Evolutionary conservation across 2,329 filamentous ascomycete genomes (phyloP).

Genomic region (Fusarium sublunatum): DNA sequence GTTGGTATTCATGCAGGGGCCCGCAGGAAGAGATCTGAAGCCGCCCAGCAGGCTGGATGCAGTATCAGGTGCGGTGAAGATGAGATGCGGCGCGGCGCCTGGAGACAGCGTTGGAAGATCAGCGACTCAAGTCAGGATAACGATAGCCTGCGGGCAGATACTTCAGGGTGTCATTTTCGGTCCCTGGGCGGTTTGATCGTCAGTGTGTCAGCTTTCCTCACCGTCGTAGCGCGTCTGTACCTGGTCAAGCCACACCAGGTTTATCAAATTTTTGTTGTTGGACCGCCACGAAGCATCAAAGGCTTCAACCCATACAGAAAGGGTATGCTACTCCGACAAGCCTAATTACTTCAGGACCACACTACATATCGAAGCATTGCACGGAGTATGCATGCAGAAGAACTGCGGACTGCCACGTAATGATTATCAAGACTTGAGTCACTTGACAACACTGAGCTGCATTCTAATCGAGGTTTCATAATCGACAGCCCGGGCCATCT

Average conservation of each 20-base stretch:
- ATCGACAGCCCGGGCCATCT: conserved; percentile 1
- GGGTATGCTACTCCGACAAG: conserved; percentile 26
- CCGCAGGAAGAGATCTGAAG: conserved; percentile 17
- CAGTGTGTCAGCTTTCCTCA: conserved; percentile 22
- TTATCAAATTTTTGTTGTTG: conserved; percentile 10
- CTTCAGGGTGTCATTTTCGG: conserved; percentile 22
- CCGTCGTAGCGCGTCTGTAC: not conserved
- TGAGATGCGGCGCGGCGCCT: conserved; percentile 19
- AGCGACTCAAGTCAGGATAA: conserved; percentile 6
- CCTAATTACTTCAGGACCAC: conserved; percentile 13
- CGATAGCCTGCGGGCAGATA: conserved; percentile 7
- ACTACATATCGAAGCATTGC: conserved; percentile 1
- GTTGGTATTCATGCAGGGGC: conserved; percentile 27
- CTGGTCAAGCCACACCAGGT: conserved; percentile 6
- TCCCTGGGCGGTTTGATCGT: conserved; percentile 17
- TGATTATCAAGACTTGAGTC: not conserved
- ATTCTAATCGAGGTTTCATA: not conserved
- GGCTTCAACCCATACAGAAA: conserved; percentile 22
- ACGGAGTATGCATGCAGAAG: no score
- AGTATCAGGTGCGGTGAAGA: not conserved
- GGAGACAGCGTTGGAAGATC: conserved; percentile 10
- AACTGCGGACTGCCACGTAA: not conserved
- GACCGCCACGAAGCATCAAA: conserved; percentile 24
- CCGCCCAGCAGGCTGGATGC: conserved; percentile 17
- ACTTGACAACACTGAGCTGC: conserved; percentile 1